Base-by-base conservation (phyloP, 1,284 basidiomycete genomes). In the Pisolithus thermaeus region DNA sequence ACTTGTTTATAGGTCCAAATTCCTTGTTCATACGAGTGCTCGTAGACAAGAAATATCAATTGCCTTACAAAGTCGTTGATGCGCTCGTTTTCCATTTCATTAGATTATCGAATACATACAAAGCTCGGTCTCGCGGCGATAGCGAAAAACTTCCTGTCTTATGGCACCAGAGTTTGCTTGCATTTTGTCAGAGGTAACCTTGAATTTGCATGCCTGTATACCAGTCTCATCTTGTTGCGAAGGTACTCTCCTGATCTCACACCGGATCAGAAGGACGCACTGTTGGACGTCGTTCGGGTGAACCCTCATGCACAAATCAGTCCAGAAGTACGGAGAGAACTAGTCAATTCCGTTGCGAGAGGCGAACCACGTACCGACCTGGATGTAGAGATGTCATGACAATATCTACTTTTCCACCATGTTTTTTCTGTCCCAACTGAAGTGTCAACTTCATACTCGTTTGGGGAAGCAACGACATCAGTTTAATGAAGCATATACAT, bases 51-150 rank as follows among this genome's bases (percentile, higher is more conserved):
- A 99, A 99, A 70, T 93, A 97, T 67, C 93, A 97, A 50, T 74
- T 99, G 36, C 97, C 97, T 0, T 99, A 96, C 78, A 97, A 99
- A 74, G 96, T 97, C 23, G 85, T 99, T 52, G 97, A 99, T 64
- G 90, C 92, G 3, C 81, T 99, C 51, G 94, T 99, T 14, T 97
- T 97, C 77, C 97, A 99, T 73, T 99, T 95, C 68, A 90, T 99
- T 61, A 86, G 93, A 36, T 85, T 98, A 51, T 91, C 91, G 6
- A 93, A 94, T 67, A 87, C 87, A 16, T 88, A 91, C 68, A 89
- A 88, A 67, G 82, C 83, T 30, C 77, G 76, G 54, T 74, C 71
- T 27, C 74, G 79, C 37, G 83, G 79, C 12, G 84, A 87, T 50
- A 73, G 80, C 2, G 84, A 87, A 53, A 85, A 86, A 67, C 77